phyloP scores from a whole-genome alignment of 192 early-diverging fungal species.

The Globomyces pollinis-pini region DNA sequence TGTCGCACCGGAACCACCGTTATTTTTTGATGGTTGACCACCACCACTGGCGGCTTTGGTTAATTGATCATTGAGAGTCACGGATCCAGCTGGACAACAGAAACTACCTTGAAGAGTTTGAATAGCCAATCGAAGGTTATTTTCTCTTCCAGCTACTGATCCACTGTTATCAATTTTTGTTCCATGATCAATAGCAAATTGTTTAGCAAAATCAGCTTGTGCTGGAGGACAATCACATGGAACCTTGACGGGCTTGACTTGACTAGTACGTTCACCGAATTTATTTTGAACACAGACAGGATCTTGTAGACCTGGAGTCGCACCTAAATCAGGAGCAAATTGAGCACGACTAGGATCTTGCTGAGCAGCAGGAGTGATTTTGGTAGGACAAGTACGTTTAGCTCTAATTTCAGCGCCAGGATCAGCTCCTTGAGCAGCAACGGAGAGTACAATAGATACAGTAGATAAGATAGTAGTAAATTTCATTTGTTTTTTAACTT shows the following conservation, averaged over 20 bases:
- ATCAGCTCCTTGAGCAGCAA: no score
- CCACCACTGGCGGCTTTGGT: not conserved
- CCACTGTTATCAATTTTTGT: not conserved
- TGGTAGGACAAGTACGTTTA: not conserved
- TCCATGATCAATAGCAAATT: not conserved
- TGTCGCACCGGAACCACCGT: no score
- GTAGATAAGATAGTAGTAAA: no score
- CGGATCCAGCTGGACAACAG: conserved; percentile 4
- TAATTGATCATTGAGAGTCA: not conserved
- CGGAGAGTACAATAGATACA: no score
- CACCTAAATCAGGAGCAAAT: not conserved
- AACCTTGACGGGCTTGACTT: not conserved
- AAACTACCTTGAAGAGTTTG: not conserved
- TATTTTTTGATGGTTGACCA: not conserved
- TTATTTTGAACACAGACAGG: not conserved
- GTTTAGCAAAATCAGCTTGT: not conserved
- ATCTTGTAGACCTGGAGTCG: not conserved
- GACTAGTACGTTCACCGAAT: not conserved
- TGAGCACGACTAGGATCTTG: not conserved
- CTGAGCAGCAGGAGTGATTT: not conserved
- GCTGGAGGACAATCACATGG: conserved; percentile 4
- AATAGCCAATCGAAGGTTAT: not conserved
- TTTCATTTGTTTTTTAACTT: no score
- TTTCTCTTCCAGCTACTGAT: not conserved
- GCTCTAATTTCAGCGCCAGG: conserved; percentile 1